A percentile compares a stretch with the other conserved stretches of the same genome.
Conservation (phyloP, 2,329 filamentous ascomycete genomes). For the Mariannaea sp. region DNA sequence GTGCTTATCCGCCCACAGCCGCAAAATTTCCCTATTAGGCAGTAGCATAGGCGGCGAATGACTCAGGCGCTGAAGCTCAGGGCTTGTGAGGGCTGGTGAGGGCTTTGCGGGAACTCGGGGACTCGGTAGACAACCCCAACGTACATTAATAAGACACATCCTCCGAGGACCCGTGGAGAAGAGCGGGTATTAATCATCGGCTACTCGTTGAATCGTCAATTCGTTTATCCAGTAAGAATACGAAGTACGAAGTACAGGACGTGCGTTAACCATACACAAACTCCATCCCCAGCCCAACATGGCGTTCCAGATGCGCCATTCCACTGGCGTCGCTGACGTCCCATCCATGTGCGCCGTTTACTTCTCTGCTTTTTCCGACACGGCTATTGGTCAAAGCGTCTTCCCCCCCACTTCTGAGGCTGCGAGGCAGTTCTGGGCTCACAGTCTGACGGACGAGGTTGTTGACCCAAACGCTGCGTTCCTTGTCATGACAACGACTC, state of each 20-base stretch:
- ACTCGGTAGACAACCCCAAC: no score
- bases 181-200: no score
- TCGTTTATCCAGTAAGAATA: no score
- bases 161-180: no score
- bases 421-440: constrained; percentile 44
- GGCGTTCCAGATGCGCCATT: constrained; percentile 44
- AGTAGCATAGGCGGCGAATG: background rate
- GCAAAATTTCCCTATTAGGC: constrained; percentile 5
- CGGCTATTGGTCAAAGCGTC: constrained; percentile 44
- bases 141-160: no score
- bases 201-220: no score
- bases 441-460: constrained; percentile 46
- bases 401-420: constrained; percentile 41
- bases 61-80: no score
- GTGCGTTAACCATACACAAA: no score
- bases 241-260: no score
- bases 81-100: no score
- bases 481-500: constrained; percentile 46
- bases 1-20: background rate
- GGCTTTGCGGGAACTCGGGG: no score
- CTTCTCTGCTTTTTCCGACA: constrained; percentile 50
- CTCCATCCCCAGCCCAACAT: constrained; percentile 27
- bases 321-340: constrained; percentile 43
- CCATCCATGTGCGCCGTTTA: constrained; percentile 49
- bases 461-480: constrained; percentile 45